Percentiles rank a stretch among this genome's conserved stretches.
phyloP scores from a whole-genome alignment of 2,329 filamentous ascomycete species.

The Calonectria crousiana region DNA sequence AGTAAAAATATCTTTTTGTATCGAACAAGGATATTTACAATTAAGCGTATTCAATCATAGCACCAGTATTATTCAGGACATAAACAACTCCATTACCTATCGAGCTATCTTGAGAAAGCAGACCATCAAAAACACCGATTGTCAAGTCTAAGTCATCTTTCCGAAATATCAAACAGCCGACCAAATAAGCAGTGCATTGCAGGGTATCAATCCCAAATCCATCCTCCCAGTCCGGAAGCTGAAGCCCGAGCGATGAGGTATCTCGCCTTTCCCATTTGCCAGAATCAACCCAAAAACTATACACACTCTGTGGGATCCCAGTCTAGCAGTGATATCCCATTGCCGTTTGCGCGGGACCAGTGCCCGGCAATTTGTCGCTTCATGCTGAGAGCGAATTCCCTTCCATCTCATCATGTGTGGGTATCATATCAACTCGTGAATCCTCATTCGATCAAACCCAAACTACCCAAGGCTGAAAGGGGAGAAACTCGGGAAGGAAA shows the following conservation, averaged over 20 bases:
- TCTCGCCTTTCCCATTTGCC: conserved; percentile 20
- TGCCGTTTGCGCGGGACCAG: conserved; percentile 6
- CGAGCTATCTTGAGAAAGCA: conserved; percentile 20
- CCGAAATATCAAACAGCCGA: conserved; percentile 19
- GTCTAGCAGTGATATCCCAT: conserved; percentile 13
- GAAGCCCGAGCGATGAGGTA: conserved; percentile 27
- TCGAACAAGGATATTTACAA: neutral
- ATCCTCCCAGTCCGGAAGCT: conserved; percentile 32
- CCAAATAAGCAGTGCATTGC: conserved; percentile 30
- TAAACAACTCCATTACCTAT: conserved; percentile 26
- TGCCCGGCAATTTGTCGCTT: conserved; percentile 11
- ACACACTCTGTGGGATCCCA: conserved; percentile 14
- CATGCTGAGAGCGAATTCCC: conserved; percentile 7
- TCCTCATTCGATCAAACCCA: conserved; percentile 26
- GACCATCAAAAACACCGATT: conserved; percentile 17
- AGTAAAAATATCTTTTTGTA: neutral
- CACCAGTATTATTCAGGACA: neutral
- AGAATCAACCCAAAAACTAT: conserved; percentile 19
- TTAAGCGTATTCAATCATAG: neutral
- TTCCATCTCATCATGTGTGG: conserved; percentile 39
- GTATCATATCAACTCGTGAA: conserved; percentile 43
- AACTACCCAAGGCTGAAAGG: conserved; percentile 15
- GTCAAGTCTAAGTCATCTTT: conserved; percentile 28
- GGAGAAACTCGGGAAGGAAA: conserved; percentile 22
- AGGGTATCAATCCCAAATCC: conserved; percentile 44